A percentile compares a stretch with the other conserved stretches of the same genome.
phyloP scores from a whole-genome alignment of 1,139 yeast genomes.

The Debaryomyces sp. region DNA sequence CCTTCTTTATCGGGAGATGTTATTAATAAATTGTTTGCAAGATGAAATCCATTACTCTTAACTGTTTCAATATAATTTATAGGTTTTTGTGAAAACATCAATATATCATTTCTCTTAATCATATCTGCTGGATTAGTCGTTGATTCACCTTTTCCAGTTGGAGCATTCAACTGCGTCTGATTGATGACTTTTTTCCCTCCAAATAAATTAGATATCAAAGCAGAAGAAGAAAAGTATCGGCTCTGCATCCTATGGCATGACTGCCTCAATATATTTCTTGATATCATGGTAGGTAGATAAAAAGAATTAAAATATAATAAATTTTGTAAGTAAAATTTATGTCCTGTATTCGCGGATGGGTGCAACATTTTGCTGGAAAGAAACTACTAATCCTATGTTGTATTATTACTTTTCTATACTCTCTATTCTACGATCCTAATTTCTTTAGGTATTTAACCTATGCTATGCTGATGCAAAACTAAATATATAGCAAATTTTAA shows the following conservation, averaged over 20 bases:
- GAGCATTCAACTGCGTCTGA: constrained; percentile 29
- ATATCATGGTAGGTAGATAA: background rate
- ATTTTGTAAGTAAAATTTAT: background rate
- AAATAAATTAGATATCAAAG: constrained; percentile 19
- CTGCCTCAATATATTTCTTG: background rate
- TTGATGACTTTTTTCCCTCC: constrained; percentile 32
- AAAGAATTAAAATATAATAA: background rate
- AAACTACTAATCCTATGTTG: background rate
- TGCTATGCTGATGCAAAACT: background rate
- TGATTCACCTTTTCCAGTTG: constrained; percentile 43
- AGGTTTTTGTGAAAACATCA: constrained; percentile 47
- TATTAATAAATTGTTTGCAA: constrained; percentile 39
- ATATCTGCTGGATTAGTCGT: constrained; percentile 49
- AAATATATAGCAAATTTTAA: background rate
- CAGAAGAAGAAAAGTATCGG: background rate
- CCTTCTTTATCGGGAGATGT: constrained; percentile 51
- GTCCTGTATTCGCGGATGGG: background rate
- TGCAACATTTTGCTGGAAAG: background rate
- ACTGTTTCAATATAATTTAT: constrained; percentile 48
- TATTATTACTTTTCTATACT: background rate
- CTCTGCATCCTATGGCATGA: background rate
- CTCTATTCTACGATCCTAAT: background rate
- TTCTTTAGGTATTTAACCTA: background rate
- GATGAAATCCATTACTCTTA: constrained; percentile 42
- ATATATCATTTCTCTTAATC: constrained; percentile 47